Base-by-base conservation (phyloP, 331 rosid species). In the Stylosanthes scabra region DNA sequence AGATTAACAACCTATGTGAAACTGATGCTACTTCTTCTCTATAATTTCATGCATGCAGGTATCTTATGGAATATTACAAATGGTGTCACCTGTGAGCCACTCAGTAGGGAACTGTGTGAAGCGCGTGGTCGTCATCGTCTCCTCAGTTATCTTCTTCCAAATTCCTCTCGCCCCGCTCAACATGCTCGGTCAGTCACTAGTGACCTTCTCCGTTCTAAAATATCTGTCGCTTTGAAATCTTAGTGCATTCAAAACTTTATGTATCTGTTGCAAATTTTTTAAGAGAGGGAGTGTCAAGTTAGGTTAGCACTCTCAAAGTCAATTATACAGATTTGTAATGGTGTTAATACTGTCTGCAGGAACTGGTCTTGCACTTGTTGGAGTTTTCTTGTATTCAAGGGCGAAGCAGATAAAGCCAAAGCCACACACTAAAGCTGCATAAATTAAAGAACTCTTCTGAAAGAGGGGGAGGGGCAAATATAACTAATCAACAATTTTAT, bases 61-160 rank as follows among this genome's bases (percentile, higher is more conserved):
- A 7, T 93, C 98, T 2, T 91, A 79, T 78, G 88, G 85, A 61
- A 91, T 91, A 83, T 80, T 93, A 71, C 80, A 85, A 45, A 77
- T 67, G 83, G 86, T 93, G 10, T 91, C 98, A 45, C 91, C 98
- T 0, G 91, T 93, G 52, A 87, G 85, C 10, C 98, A 93, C 63
- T 88, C 98, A 0, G 97, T 93, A 3, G 98, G 91, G 55, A 93
- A 91, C 63, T 87, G 96, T 63, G 83, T 80, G 72, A 91, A 93
- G 85, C 97, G 98, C 5, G 87, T 89, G 78, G 90, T 89, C 13
- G 87, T 93, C 57, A 89, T 93, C 16, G 84, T 82, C 42, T 87
- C 97, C 61, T 83, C 97, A 0, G 88, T 93, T 66, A 62, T 93
- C 74, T 88, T 93, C 92, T 91, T 93, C 83, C 90, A 83, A 81